A percentile compares a stretch with the other conserved stretches of the same genome.
These are phyloP conservation scores for Copromyces sp. DNA, from an alignment of 495 filamentous ascomycete genomes.

Conservation along the genomic window DNA sequence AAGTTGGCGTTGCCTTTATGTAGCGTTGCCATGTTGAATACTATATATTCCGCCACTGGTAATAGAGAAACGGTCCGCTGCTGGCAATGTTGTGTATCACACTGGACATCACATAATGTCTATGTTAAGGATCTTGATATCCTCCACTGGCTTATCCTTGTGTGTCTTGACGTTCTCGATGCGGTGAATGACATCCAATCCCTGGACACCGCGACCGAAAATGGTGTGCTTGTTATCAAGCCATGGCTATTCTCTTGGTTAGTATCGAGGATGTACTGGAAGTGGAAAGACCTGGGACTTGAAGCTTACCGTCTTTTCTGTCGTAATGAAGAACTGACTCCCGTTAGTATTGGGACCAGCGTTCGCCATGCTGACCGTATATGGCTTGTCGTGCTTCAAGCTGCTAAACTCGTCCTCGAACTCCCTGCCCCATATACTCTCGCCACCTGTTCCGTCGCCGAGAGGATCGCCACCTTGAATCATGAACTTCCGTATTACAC, in stretches of 20 bases:
- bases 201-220: conserved; percentile 82
- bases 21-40: background rate
- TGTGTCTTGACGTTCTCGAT: conserved; percentile 89
- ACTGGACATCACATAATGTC: conserved; percentile 25
- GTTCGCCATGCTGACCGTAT: conserved; percentile 95
- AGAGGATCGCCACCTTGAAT: conserved; percentile 88
- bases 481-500: conserved; percentile 98
- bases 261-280: background rate
- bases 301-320: conserved; percentile 67
- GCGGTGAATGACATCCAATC: conserved; percentile 89
- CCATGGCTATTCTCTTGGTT: conserved; percentile 52
- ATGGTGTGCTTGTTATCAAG: conserved; percentile 93
- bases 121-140: conserved; percentile 95
- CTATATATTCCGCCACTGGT: background rate
- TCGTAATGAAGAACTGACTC: conserved; percentile 97
- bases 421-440: conserved; percentile 92
- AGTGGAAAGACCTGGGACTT: background rate
- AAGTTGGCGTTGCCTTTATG: background rate
- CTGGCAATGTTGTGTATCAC: background rate
- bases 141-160: conserved; percentile 94
- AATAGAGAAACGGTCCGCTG: background rate
- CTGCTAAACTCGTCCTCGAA: conserved; percentile 93
- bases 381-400: conserved; percentile 88
- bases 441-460: conserved; percentile 90
- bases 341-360: conserved; percentile 73